Evolutionary conservation across 2,329 filamentous ascomycete genomes (phyloP), one percentile per base, ranked within the genome.

Genomic region (Dothidotthia symphoricarpi): DNA sequence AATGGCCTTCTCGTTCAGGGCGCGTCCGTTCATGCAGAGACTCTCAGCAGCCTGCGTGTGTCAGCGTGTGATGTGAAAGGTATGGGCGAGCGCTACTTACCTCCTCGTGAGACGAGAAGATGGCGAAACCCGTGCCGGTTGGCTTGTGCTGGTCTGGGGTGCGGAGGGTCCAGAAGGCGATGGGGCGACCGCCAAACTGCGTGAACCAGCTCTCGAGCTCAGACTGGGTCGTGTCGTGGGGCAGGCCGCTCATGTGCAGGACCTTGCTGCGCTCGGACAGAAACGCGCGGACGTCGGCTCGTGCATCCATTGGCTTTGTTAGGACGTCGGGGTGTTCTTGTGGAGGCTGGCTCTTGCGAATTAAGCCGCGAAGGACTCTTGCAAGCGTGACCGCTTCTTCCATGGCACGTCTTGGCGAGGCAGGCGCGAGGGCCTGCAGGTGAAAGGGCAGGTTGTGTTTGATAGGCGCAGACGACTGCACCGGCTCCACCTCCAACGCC

Each of bases 201-300:
- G 93, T 98, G 66, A 97, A 98, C 93, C 93, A 98, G 72, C 90
- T 96, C 74, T 98, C 93, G 16, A 98, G 79, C 73, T 98, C 93
- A 3, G 91, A 97, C 72, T 98, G 93, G 2, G 93, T 98, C 24
- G 93, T 98, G 60, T 98, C 93, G 66, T 98, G 93, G 29, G 93
- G 93, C 35, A 98, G 78, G 32, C 93, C 93, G 59, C 90, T 95
- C 83, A 98, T 91, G 70, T 98, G 93, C 39, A 98, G 80, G 26
- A 98, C 91, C 73, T 98, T 98, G 76, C 90, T 96, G 45, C 93
- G 83, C 73, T 98, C 93, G 2, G 88, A 88, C 40, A 98, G 75
- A 73, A 98, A 98, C 36, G 93, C 93, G 55, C 93, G 82, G 29
- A 98, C 93, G 69, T 98, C 93, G 46, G 93, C 93, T 56, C 90